A percentile compares a stretch with the other conserved stretches of the same genome.
Evolutionary conservation across 2,329 filamentous ascomycete genomes (phyloP).

Genomic region (Biscogniauxia sp.): DNA sequence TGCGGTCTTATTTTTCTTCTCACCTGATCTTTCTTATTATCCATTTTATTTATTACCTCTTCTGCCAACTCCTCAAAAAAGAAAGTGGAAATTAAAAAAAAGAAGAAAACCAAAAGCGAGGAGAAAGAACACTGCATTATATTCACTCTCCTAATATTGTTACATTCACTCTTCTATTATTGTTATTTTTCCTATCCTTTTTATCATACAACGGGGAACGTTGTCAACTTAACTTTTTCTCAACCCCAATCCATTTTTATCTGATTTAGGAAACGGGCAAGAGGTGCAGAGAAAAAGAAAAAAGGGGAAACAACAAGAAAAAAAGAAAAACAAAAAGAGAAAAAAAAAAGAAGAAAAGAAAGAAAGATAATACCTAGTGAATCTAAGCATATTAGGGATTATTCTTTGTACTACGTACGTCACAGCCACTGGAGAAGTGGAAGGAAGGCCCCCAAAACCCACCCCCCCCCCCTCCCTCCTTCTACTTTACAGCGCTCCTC

Average conservation of each 20-base stretch:
- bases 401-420: neutral
- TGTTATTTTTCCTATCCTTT: too few species aligned
- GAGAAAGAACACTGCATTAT: neutral
- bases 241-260: neutral
- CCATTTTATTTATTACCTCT: slow-evolving; percentile 4
- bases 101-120: neutral
- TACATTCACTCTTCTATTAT: neutral
- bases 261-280: neutral
- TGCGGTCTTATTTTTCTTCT: neutral
- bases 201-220: too few species aligned
- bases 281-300: neutral
- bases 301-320: neutral
- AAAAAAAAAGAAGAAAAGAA: neutral
- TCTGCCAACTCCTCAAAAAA: neutral
- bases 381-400: neutral
- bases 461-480: too few species aligned
- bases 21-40: neutral
- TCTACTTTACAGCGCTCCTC: neutral
- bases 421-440: neutral
- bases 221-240: neutral
- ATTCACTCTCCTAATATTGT: neutral
- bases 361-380: neutral
- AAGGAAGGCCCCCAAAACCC: neutral
- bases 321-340: slow-evolving; percentile 2
- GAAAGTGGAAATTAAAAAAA: neutral